Evolutionary conservation across 1,139 yeast species (phyloP), one percentile per base, ranked within the genome.

Genomic region (Geotrichum europaeum): DNA sequence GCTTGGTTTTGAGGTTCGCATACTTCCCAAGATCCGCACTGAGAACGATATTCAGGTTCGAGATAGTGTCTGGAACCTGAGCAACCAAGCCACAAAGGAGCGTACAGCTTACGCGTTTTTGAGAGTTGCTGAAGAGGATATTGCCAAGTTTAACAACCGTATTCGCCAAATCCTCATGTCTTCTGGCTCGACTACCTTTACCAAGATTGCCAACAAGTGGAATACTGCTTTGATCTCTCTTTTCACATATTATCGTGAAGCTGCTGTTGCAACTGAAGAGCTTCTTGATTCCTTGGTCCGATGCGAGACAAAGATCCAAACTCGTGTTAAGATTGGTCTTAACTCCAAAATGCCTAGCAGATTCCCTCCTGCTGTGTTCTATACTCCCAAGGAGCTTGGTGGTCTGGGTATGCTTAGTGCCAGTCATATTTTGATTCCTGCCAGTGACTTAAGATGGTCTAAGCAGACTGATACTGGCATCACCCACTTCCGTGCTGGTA

Each of bases 391-490:
- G 68, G 99, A 95, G 72, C 76, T 95, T 10, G 99, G 99, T 58
- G 99, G 99, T 49, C 76, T 95, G 54, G 99, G 99, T 22, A 95
- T 95, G 99, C 78, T 95, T 30, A 89, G 97, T 78, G 98, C 98
- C 0, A 89, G 97, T 18, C 99, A 95, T 72, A 89, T 94, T 57
- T 78, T 94, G 66, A 94, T 95, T 66, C 99, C 99, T 0, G 89
- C 96, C 0, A 87, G 96, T 4, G 99, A 94, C 73, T 77, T 94
- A 64, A 80, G 87, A 60, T 92, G 96, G 96, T 89, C 97, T 0
- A 83, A 83, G 68, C 98, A 92, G 74, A 91, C 98, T 0, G 97
- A 92, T 63, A 86, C 96, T 2, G 99, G 98, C 10, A 87, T 91
- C 57, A 88, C 97, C 0, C 97, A 91, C 75, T 95, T 92, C 81